These are phyloP conservation scores for Nemania serpens DNA, from an alignment of 2,329 filamentous ascomycete genomes.

Conservation along the genomic window DNA sequence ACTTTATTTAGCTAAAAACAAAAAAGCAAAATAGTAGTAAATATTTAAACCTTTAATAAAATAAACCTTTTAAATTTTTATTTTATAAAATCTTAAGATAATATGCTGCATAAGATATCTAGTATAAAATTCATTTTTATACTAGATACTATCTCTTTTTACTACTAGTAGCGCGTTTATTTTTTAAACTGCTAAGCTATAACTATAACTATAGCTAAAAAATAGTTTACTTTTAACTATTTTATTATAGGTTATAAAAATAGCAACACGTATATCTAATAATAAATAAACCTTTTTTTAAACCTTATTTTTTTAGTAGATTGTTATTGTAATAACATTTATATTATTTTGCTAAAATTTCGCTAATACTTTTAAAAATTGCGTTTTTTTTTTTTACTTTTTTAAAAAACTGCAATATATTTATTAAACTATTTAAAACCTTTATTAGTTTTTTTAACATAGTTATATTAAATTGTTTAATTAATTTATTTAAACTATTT, in stretches of 20 bases:
- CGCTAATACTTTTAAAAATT: background rate
- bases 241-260: no score
- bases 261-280: no score
- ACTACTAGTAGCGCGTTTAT: constrained; percentile 1
- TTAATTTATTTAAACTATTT: no score
- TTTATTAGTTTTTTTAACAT: constrained; percentile 12
- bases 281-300: no score
- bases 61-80: background rate
- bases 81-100: constrained; percentile 4
- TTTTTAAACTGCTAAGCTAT: background rate
- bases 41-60: background rate
- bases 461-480: background rate
- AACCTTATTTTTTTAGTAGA: no score
- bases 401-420: constrained; percentile 4
- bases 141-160: background rate
- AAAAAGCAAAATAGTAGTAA: background rate
- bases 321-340: constrained; percentile 17
- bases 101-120: background rate
- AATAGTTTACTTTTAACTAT: no score
- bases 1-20: background rate
- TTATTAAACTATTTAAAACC: background rate
- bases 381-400: no score
- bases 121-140: background rate
- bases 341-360: background rate
- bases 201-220: background rate